These are phyloP conservation scores for Liriodendron chinense DNA, from an alignment of 164 flowering plant species.

Conservation along the genomic window DNA sequence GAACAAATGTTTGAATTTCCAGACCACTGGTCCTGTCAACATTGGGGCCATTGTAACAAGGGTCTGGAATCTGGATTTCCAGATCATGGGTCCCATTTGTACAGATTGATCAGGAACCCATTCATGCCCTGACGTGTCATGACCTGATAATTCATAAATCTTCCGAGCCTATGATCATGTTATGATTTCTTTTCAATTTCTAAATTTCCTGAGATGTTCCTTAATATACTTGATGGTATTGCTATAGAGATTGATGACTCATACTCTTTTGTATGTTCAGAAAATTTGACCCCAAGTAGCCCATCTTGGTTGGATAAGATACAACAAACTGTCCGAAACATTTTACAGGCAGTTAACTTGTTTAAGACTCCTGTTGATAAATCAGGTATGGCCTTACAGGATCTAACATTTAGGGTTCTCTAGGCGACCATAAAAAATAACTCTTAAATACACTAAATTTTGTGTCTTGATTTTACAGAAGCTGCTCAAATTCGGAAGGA, in stretches of 20 bases:
- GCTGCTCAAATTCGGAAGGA: slow-evolving; percentile 87
- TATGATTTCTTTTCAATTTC: background rate
- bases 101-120: background rate
- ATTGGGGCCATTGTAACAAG: background rate
- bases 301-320: slow-evolving; percentile 91
- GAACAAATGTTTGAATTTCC: no score
- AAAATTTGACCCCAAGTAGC: slow-evolving; percentile 25
- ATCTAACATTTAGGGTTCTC: background rate
- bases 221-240: background rate
- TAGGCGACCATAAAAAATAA: background rate
- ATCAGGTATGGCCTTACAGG: slow-evolving; percentile 42
- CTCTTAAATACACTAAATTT: background rate
- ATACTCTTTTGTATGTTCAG: background rate
- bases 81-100: background rate
- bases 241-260: background rate
- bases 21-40: background rate
- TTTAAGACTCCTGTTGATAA: slow-evolving; percentile 72
- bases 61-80: background rate
- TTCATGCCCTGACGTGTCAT: background rate
- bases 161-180: background rate
- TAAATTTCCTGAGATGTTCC: background rate
- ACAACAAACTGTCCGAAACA: slow-evolving; percentile 59
- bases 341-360: slow-evolving; percentile 66
- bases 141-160: background rate
- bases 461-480: slow-evolving; percentile 40